Percentiles rank a stretch among this genome's conserved stretches.
phyloP scores from a whole-genome alignment of 768 basidiomycete genomes.

The Leccinum subgranulosum region DNA sequence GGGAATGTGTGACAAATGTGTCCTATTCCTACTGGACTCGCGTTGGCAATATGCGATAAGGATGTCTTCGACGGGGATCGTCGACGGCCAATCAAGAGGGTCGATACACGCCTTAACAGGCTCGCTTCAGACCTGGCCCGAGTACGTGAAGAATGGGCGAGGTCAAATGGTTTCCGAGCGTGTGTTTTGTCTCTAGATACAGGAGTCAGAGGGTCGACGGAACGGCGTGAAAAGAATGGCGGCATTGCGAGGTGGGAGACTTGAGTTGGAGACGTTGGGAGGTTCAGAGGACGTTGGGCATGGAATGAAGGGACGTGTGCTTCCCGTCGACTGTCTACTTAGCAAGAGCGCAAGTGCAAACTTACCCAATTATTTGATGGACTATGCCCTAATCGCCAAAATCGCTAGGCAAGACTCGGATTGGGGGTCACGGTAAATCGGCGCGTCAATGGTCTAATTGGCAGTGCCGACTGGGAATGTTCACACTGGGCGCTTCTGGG shows the following conservation, averaged over 20 bases:
- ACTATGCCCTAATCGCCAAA: conserved; percentile 16
- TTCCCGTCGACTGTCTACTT: background rate
- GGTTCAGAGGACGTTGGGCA: conserved; percentile 10
- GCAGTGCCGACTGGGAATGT: conserved; percentile 5
- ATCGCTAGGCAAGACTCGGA: conserved; percentile 9
- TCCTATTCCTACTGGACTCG: conserved; percentile 13
- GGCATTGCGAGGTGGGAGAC: conserved; percentile 9
- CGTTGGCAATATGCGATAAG: background rate
- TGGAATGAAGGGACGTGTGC: conserved; percentile 6
- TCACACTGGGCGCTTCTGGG: background rate
- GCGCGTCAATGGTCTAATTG: background rate
- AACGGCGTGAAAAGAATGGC: conserved; percentile 30
- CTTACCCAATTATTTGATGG: conserved; percentile 22
- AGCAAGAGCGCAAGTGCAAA: background rate
- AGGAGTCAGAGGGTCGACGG: conserved; percentile 20
- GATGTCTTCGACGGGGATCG: conserved; percentile 16
- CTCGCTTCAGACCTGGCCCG: conserved; percentile 27
- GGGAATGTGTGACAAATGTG: conserved; percentile 12
- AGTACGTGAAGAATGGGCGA: conserved; percentile 11
- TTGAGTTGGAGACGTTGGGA: background rate
- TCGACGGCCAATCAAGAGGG: conserved; percentile 25
- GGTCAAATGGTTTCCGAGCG: background rate
- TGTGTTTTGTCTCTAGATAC: conserved; percentile 2
- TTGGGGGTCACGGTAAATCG: conserved; percentile 5
- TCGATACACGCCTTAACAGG: conserved; percentile 28